A percentile compares a stretch with the other conserved stretches of the same genome.
Evolutionary conservation across 1,139 yeast genomes (phyloP).

Genomic region (Geotrichum cucujoidarum): DNA sequence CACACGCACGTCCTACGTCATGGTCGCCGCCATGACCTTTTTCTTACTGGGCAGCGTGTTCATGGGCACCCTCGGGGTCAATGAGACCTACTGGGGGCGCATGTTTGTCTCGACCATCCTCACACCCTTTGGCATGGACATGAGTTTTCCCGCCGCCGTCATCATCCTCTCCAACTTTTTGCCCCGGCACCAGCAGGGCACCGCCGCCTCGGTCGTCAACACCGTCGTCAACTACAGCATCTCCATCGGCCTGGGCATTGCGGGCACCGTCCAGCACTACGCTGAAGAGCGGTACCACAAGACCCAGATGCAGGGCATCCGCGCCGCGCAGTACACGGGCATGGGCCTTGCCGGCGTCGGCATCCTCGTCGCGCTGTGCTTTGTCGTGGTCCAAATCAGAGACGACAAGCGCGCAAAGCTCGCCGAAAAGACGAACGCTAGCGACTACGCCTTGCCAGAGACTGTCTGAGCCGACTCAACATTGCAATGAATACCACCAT

Average conservation of each 20-base stretch:
- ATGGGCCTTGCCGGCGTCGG: conserved; percentile 51
- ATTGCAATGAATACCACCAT: not conserved
- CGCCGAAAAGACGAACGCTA: too few species aligned
- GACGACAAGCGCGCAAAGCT: not conserved
- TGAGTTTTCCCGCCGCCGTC: conserved; percentile 60
- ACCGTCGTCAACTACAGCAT: conserved; percentile 61
- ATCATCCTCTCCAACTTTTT: conserved; percentile 48
- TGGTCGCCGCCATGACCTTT: conserved; percentile 45
- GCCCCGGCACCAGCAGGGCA: conserved; percentile 55
- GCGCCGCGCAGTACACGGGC: conserved; percentile 47
- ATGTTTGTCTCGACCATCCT: conserved; percentile 46
- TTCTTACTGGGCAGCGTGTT: conserved; percentile 43
- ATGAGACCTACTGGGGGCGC: conserved; percentile 52
- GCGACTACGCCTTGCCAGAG: too few species aligned
- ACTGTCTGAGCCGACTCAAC: not conserved
- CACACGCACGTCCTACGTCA: conserved; percentile 42
- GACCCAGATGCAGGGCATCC: conserved; percentile 38
- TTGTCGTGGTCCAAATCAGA: not conserved
- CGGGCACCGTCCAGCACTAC: conserved; percentile 56
- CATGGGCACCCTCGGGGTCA: conserved; percentile 45
- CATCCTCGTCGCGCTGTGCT: conserved; percentile 32
- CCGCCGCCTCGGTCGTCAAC: conserved; percentile 59
- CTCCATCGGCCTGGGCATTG: conserved; percentile 58
- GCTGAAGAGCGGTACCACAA: conserved; percentile 34
- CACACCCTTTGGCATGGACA: conserved; percentile 60